Evolutionary conservation across 2,329 filamentous ascomycete species (phyloP), one percentile per base, ranked within the genome.

Genomic region (Coniochaeta ligniaria): DNA sequence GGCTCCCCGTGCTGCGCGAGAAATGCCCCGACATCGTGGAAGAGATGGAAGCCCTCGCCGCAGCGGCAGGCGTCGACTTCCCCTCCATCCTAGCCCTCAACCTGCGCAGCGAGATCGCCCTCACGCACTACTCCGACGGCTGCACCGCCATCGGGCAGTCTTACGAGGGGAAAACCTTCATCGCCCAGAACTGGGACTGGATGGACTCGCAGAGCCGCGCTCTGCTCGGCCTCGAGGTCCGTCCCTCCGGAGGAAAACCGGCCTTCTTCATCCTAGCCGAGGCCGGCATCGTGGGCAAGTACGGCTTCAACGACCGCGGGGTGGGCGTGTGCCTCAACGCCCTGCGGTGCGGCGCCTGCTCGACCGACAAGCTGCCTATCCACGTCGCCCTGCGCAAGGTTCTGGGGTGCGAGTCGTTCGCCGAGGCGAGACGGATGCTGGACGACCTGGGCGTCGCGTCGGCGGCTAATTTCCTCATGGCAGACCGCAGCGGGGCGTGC

Each of bases 181-280:
- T 85, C 4, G 76, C 74, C 1, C 83, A 86, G 71, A 86, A 85
- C 60, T 86, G 83, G 83, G 83, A 86, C 64, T 88, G 85, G 84
- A 76, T 78, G 66, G 67, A 68, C 0, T 73, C 68, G 16, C 81
- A 87, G 61, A 76, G 75, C 22, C 64, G 71, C 12, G 83, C 84
- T 63, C 71, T 85, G 0, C 69, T 84, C 55, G 65, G 80, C 31
- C 75, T 78, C 20, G 76, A 76, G 41, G 79, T 84, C 57, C 67
- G 69, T 0, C 77, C 63, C 68, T 0, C n/a, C n/a, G n/a, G n/a
- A n/a, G 66, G 62, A 6, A 78, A 78, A 26, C 82, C 82, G 0
- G 72, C 72, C 1, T 79, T 86, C 61, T 70, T 78, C 17, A 84
- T 83, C 74, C 73, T 86, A 33, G 85, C 83, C 0, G 83, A 86